phyloP scores from a whole-genome alignment of 352 stramenopile species.

The Pythium phragmitis region DNA sequence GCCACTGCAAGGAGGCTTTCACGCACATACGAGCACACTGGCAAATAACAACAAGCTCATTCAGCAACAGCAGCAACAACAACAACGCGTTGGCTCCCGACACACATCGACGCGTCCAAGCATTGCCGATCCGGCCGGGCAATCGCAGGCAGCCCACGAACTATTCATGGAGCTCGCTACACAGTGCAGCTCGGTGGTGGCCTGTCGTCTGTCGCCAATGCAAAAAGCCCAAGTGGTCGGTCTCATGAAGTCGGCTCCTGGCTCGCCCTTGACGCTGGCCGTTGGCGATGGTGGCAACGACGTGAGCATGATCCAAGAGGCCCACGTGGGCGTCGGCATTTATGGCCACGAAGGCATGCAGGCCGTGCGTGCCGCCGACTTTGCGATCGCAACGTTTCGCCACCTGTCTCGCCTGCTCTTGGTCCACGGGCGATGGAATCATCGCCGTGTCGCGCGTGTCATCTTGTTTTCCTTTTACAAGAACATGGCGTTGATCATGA shows the following conservation, averaged over 20 bases:
- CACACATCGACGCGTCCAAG: constrained; percentile 40
- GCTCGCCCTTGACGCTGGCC: constrained; percentile 88
- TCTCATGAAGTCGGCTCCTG: constrained; percentile 86
- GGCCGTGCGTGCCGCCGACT: constrained; percentile 80
- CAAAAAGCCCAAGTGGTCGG: constrained; percentile 93
- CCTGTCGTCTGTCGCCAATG: constrained; percentile 87
- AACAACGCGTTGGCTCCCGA: constrained; percentile 29
- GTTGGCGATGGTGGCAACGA: constrained; percentile 99
- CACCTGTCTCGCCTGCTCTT: constrained; percentile 78
- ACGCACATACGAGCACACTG: not conserved
- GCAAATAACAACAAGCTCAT: constrained; percentile 4
- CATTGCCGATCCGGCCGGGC: constrained; percentile 30
- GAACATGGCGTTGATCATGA: constrained; percentile 94
- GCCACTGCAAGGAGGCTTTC: constrained; percentile 1
- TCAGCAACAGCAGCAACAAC: constrained; percentile 9
- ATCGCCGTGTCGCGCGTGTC: constrained; percentile 71
- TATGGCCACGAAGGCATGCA: constrained; percentile 97
- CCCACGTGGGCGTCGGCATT: constrained; percentile 98
- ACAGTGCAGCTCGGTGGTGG: constrained; percentile 86
- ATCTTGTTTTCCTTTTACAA: constrained; percentile 91
- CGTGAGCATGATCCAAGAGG: constrained; percentile 99
- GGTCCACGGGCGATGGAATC: constrained; percentile 85
- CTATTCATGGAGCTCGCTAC: constrained; percentile 84
- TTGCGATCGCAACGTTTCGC: constrained; percentile 81
- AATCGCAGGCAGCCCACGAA: constrained; percentile 43